Percentiles rank a stretch among this genome's conserved stretches.
These are phyloP conservation scores for Arthrobotrys pseudoclavata DNA, from an alignment of 2,329 filamentous ascomycete species.

Conservation along the genomic window DNA sequence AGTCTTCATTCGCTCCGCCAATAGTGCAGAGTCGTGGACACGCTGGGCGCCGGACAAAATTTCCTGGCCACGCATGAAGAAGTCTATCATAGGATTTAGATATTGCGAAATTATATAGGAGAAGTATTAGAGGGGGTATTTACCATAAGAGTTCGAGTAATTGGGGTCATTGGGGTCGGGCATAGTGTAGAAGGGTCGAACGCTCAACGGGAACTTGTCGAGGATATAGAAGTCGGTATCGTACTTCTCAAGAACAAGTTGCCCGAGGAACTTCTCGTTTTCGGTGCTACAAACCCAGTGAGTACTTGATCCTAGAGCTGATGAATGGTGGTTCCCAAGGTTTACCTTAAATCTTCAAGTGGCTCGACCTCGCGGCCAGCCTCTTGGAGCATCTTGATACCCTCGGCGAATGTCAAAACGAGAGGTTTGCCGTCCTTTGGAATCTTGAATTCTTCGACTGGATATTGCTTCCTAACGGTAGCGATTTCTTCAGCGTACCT, in stretches of 20 bases:
- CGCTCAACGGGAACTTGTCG: conserved; percentile 92
- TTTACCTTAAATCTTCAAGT: conserved; percentile 79
- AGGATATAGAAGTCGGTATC: conserved; percentile 96
- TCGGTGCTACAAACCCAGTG: conserved; percentile 71
- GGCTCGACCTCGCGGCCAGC: conserved; percentile 82
- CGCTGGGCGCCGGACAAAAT: conserved; percentile 92
- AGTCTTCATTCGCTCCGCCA: conserved; percentile 81
- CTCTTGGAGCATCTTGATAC: conserved; percentile 80
- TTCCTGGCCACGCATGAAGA: conserved; percentile 93
- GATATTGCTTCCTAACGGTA: conserved; percentile 78
- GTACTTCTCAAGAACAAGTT: conserved; percentile 87
- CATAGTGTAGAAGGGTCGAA: conserved; percentile 93
- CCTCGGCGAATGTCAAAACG: conserved; percentile 82
- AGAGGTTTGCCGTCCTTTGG: conserved; percentile 78
- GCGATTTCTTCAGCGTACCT: conserved; percentile 80
- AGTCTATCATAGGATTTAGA: conserved; percentile 71
- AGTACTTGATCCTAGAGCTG: not conserved
- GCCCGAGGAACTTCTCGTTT: conserved; percentile 89
- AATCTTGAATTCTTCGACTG: conserved; percentile 82
- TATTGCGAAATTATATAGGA: not conserved
- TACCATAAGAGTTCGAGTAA: conserved; percentile 74
- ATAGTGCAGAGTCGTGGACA: conserved; percentile 82
- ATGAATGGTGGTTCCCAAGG: not conserved
- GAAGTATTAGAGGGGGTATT: not conserved
- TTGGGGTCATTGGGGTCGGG: conserved; percentile 77